phyloP scores from a whole-genome alignment of 139 green algal genomes.

The Tetradesmus lagerheimii region DNA sequence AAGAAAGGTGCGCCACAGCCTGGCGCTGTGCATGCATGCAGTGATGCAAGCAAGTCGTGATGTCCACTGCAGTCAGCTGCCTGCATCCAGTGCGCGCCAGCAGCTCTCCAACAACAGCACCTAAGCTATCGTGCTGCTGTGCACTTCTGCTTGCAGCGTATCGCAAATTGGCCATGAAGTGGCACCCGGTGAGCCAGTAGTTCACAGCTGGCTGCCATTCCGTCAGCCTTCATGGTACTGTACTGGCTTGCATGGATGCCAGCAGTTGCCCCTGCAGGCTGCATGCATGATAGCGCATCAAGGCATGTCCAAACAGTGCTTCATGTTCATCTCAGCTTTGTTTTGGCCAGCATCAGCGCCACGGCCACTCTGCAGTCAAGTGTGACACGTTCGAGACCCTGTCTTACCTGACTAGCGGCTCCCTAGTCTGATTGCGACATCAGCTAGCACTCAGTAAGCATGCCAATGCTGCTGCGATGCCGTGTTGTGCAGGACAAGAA shows the following conservation, averaged over 20 bases:
- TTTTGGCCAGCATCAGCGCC: neutral
- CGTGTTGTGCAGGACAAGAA: constrained; percentile 85
- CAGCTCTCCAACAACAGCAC: no score
- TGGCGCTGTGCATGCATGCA: no score
- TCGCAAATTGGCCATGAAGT: constrained; percentile 89
- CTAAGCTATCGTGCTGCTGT: neutral
- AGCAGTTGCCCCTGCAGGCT: neutral
- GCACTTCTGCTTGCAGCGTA: constrained; percentile 67
- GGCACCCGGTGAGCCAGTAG: constrained; percentile 72
- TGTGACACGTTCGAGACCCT: neutral
- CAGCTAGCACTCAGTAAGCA: no score
- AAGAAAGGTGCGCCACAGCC: constrained; percentile 81
- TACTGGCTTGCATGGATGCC: neutral
- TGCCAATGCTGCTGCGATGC: neutral
- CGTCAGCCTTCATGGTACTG: neutral
- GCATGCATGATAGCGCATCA: neutral
- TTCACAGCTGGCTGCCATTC: neutral
- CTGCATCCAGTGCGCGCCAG: neutral
- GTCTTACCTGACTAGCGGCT: no score
- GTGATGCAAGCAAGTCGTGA: neutral
- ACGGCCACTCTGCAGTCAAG: neutral
- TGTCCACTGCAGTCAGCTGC: neutral
- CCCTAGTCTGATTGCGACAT: no score
- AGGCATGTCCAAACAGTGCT: neutral
- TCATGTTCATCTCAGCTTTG: neutral